Conservation (phyloP, 2,329 filamentous ascomycete species). For the Fusarium sp. region DNA sequence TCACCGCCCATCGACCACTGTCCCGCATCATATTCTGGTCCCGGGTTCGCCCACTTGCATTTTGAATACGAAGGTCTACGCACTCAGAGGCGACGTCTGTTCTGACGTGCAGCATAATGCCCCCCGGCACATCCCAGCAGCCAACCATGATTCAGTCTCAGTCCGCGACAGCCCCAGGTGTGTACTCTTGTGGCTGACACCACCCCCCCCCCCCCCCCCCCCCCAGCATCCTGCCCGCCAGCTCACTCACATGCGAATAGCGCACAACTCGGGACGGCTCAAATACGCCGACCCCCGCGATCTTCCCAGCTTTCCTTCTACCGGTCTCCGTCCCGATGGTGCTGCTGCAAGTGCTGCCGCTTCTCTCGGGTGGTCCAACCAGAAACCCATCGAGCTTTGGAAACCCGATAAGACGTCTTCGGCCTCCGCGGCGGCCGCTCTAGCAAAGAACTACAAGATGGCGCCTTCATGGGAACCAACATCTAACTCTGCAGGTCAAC, state of each 20-base stretch:
- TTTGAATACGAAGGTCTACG: conserved; percentile 33
- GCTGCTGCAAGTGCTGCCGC: conserved; percentile 81
- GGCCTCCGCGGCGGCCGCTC: conserved; percentile 57
- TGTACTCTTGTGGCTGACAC: conserved; percentile 27
- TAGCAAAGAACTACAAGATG: conserved; percentile 58
- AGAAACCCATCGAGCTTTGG: conserved; percentile 74
- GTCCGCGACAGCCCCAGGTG: conserved; percentile 39
- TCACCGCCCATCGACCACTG: conserved; percentile 9
- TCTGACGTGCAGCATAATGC: conserved; percentile 27
- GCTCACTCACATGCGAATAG: conserved; percentile 37
- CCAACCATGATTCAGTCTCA: conserved; percentile 45
- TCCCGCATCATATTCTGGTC: conserved; percentile 8
- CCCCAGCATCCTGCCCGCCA: conserved; percentile 23
- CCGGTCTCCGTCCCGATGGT: conserved; percentile 67
- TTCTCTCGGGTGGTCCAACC: conserved; percentile 77
- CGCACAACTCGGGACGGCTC: conserved; percentile 58
- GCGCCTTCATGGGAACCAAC: conserved; percentile 71
- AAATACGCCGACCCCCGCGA: conserved; percentile 79
- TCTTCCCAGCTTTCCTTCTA: conserved; percentile 79
- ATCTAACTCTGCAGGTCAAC: conserved; percentile 74
- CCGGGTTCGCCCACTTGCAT: conserved; percentile 19
- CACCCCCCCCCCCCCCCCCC: too few species aligned
- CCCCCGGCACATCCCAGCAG: conserved; percentile 37
- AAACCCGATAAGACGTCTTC: conserved; percentile 70
- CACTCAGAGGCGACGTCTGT: conserved; percentile 13